A percentile compares a stretch with the other conserved stretches of the same genome.
phyloP scores from a whole-genome alignment of 2,329 filamentous ascomycete species.

The Calonectria naviculata region DNA sequence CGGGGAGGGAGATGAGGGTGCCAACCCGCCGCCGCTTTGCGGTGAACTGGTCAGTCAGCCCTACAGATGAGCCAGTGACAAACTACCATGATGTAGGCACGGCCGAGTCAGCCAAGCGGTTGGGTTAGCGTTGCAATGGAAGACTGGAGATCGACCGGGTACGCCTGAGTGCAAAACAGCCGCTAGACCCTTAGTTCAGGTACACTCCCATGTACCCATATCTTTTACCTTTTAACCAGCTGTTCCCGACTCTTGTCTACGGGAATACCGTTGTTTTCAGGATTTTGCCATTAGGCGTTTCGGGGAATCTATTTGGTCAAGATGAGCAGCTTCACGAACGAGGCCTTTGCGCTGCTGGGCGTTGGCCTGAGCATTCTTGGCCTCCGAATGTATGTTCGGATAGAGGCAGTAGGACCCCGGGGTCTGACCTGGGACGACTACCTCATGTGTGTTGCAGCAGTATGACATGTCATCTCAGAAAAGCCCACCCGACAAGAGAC shows the following conservation, averaged over 20 bases:
- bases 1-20: background rate
- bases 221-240: background rate
- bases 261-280: background rate
- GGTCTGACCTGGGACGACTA: slow-evolving; percentile 49
- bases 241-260: background rate
- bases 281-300: background rate
- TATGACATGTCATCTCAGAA: slow-evolving; percentile 48
- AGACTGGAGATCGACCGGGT: background rate
- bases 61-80: background rate
- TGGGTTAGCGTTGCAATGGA: background rate
- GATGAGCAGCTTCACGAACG: slow-evolving; percentile 42
- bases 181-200: background rate
- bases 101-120: background rate
- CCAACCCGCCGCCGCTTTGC: background rate
- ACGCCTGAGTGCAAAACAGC: slow-evolving; percentile 3
- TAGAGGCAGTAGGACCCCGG: slow-evolving; percentile 45
- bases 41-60: background rate
- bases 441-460: slow-evolving; percentile 48
- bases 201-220: background rate
- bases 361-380: slow-evolving; percentile 47
- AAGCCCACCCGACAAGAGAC: slow-evolving; percentile 59
- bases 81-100: background rate
- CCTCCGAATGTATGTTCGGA: slow-evolving; percentile 49
- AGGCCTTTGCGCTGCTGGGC: slow-evolving; percentile 49
- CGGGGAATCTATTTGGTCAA: background rate